Conservation (phyloP, 371 early-diverging fungal genomes). For the Apophysomyces trapeziformis region DNA sequence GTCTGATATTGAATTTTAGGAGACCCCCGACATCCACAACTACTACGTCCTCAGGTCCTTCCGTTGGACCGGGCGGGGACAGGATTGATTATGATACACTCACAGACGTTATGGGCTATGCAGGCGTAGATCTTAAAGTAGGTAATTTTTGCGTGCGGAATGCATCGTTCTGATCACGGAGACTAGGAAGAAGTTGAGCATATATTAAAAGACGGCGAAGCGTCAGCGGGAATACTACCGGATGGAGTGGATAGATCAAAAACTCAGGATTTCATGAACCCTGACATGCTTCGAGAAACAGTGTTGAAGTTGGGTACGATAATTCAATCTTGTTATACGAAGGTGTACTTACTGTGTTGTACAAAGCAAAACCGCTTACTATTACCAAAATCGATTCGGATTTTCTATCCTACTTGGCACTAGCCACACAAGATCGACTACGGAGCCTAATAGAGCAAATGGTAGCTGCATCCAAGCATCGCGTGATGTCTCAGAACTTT, state of each 20-base stretch:
- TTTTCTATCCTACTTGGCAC: slow-evolving; percentile 66
- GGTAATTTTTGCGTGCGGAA: not conserved
- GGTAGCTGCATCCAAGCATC: slow-evolving; percentile 73
- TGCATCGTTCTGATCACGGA: slow-evolving; percentile 24
- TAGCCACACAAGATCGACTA: slow-evolving; percentile 74
- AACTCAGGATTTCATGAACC: slow-evolving; percentile 61
- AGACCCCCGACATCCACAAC: slow-evolving; percentile 19
- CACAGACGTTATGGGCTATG: slow-evolving; percentile 86
- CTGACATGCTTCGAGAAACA: slow-evolving; percentile 39
- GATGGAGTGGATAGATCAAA: slow-evolving; percentile 47
- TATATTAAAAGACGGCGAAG: slow-evolving; percentile 48
- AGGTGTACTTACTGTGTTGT: not conserved
- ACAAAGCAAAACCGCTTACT: slow-evolving; percentile 38
- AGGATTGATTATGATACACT: slow-evolving; percentile 66
- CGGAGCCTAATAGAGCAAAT: slow-evolving; percentile 69
- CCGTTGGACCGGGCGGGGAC: slow-evolving; percentile 31
- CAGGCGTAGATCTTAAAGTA: slow-evolving; percentile 80
- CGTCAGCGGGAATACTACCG: slow-evolving; percentile 15
- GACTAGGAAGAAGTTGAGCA: slow-evolving; percentile 62
- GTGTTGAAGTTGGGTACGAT: slow-evolving; percentile 44
- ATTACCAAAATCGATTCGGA: slow-evolving; percentile 65
- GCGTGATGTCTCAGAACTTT: slow-evolving; percentile 58
- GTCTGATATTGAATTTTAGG: not conserved
- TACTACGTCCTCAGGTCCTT: slow-evolving; percentile 20
- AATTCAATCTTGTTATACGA: not conserved